Conservation (phyloP, 129 eudicot species). For the Cynara cardunculus region DNA sequence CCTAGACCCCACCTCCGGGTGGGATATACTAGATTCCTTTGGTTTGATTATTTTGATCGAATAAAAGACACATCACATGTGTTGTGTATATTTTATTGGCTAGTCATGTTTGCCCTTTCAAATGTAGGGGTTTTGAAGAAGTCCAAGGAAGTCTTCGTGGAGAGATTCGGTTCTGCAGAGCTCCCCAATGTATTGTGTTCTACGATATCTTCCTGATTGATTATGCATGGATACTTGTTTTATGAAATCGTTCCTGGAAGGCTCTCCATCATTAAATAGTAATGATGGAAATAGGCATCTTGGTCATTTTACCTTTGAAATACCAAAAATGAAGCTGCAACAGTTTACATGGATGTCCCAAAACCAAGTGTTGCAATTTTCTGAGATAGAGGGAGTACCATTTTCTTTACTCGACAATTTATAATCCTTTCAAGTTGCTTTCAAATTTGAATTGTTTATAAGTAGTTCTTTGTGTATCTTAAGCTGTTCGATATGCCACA, state of each 20-base stretch:
- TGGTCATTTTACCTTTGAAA: no score
- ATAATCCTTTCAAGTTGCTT: not conserved
- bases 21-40: not conserved
- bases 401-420: no score
- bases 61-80: not conserved
- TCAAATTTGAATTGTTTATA: not conserved
- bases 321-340: not conserved
- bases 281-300: no score
- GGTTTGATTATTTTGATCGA: not conserved
- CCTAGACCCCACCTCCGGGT: not conserved
- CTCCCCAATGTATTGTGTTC: constrained; percentile 31
- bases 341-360: not conserved
- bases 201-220: not conserved
- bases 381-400: not conserved
- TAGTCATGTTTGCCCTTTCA: constrained; percentile 3
- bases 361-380: not conserved
- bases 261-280: no score
- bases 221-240: not conserved
- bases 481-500: not conserved
- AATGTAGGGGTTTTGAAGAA: constrained; percentile 79
- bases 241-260: no score
- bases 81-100: not conserved
- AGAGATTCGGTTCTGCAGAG: constrained; percentile 35
- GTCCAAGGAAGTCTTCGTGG: constrained; percentile 48
- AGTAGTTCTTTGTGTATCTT: not conserved